Evolutionary conservation across 2,329 filamentous ascomycete genomes (phyloP).

Genomic region (Escovopsis weberi): DNA sequence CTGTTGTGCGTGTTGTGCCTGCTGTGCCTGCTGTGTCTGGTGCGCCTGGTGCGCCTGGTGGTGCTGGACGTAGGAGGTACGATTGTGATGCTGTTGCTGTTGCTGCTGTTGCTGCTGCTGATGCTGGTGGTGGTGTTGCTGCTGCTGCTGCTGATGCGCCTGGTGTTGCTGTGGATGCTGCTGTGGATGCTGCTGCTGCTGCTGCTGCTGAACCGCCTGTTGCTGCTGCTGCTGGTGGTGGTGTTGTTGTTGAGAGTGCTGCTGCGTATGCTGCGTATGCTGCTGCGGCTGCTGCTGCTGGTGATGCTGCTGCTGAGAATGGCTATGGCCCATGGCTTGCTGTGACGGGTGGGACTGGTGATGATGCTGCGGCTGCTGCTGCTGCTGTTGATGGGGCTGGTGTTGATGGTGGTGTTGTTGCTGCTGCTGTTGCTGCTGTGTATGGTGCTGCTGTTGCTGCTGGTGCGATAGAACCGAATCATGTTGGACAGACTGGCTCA

Average conservation of each 20-base stretch:
- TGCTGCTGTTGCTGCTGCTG: conserved; percentile 10
- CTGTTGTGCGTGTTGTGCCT: conserved; percentile 11
- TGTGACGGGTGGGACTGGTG: not conserved
- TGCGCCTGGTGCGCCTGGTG: conserved; percentile 16
- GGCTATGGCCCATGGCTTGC: conserved; percentile 11
- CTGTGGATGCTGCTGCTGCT: conserved; percentile 15
- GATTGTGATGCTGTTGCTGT: conserved; percentile 3
- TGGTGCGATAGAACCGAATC: conserved; percentile 30
- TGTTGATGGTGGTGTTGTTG: conserved; percentile 21
- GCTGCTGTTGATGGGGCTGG: conserved; percentile 18
- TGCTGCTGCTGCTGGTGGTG: conserved; percentile 10
- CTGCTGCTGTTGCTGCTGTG: conserved; percentile 13
- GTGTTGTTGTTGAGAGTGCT: conserved; percentile 17
- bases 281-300: conserved; percentile 21
- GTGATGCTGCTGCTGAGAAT: conserved; percentile 15
- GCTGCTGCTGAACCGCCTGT: conserved; percentile 20
- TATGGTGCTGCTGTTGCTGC: conserved; percentile 21
- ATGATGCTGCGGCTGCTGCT: conserved; percentile 15
- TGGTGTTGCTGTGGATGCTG: conserved; percentile 22
- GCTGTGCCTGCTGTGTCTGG: conserved; percentile 15
- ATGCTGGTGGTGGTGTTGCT: conserved; percentile 11
- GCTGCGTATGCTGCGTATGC: conserved; percentile 28
- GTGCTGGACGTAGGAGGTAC: conserved; percentile 3
- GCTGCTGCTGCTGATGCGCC: conserved; percentile 12
- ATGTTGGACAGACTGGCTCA: conserved; percentile 28